Evolutionary conservation across 2,329 filamentous ascomycete genomes (phyloP), one percentile per base, ranked within the genome.

Genomic region (Neonectria punicea): DNA sequence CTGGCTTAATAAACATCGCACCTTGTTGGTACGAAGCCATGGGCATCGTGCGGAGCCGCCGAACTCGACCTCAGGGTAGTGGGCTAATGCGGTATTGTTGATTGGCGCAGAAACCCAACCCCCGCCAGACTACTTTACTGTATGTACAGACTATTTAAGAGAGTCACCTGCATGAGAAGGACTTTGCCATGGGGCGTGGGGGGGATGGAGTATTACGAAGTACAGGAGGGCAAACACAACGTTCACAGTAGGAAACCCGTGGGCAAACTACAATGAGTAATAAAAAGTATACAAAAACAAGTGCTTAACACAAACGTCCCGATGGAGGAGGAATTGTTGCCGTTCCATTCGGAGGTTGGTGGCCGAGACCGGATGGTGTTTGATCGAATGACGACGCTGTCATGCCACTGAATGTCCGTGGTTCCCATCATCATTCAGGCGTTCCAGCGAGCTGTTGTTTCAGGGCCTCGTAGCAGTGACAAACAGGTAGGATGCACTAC

Each of bases 11-110:
- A 34, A 34, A 34, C 32, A 34, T 34, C 4, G 32, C 10, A 34
- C 10, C 10, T 36, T 36, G 34, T 36, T 36, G 34, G 34, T 36
- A 16, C 34, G 34, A 36, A 36, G 13, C 34, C 34, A 14, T 16
- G 34, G 34, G 6, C 34, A 36, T 36, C 13, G 34, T 36, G 34
- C 34, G 14, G 34, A 36, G 34, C 34, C 34, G 34, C 34, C 5
- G 10, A 14, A 11, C 8, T 11, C 5, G 10, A 14, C 18, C 8
- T 11, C 25, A 18, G n/a, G 30, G 49, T 10, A 20, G 30, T 34
- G 49, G 49, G 28, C n/a, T 51, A 51, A 51, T 51, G 5, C n/a
- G n/a, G 49, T 51, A 10, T 14, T 51, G 28, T 51, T 51, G 30
- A 51, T 51, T 51, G 49, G 49, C 30, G 30, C 44, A 16, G 16